Percentiles rank a stretch among this genome's conserved stretches.
phyloP scores from a whole-genome alignment of 2,329 filamentous ascomycete species.

The Pezicula neosporulosa region DNA sequence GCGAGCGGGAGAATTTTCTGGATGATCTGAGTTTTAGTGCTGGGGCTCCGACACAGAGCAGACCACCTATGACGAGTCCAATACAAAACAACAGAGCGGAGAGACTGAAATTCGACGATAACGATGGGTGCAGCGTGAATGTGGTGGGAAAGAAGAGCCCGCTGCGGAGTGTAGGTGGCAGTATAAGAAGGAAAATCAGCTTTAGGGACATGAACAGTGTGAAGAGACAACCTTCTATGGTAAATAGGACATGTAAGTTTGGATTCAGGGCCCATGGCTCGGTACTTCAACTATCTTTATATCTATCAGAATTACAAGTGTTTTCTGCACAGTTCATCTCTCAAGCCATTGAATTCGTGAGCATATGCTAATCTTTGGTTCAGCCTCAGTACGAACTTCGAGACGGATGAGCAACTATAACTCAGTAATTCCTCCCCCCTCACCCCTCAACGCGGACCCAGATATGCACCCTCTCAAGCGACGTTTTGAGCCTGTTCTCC shows the following conservation, averaged over 20 bases:
- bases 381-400: constrained; percentile 72
- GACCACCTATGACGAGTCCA: constrained; percentile 72
- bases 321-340: constrained; percentile 4
- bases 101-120: constrained; percentile 75
- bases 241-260: constrained; percentile 64
- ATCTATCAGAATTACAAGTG: neutral
- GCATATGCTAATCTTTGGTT: constrained; percentile 22
- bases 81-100: constrained; percentile 54
- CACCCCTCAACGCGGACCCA: constrained; percentile 83
- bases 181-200: constrained; percentile 87
- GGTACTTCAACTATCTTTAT: neutral
- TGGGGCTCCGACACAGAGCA: constrained; percentile 63
- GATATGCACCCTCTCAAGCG: constrained; percentile 95
- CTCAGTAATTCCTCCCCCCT: constrained; percentile 90
- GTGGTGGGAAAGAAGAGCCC: constrained; percentile 39
- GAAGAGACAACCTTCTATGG: constrained; percentile 77
- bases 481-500: constrained; percentile 90
- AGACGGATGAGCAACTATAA: constrained; percentile 96
- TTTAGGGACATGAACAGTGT: constrained; percentile 93
- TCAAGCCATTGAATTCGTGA: neutral
- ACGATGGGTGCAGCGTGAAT: constrained; percentile 27
- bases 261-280: neutral
- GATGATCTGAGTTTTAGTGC: constrained; percentile 89
- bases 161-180: constrained; percentile 61
- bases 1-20: constrained; percentile 89